phyloP scores from a whole-genome alignment of 179 eudicot species.

The Beta corolliflora region DNA sequence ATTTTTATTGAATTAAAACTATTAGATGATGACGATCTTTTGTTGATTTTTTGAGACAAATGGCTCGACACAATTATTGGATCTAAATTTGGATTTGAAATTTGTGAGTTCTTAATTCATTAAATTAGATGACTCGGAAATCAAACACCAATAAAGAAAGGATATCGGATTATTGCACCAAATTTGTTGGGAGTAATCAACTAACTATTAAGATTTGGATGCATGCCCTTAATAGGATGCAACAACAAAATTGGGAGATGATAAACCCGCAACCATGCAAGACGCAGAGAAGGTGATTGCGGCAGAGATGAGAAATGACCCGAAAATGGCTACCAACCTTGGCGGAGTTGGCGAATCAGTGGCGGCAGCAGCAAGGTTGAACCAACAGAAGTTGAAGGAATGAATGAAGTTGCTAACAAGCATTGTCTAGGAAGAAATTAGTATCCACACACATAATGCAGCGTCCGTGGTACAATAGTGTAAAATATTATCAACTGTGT shows the following conservation, averaged over 20 bases:
- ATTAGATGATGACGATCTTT: rapidly evolving
- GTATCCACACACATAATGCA: neutral
- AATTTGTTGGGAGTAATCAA: too few relatives aligned
- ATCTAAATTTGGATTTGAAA: too few relatives aligned
- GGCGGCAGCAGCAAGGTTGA: conserved; percentile 62
- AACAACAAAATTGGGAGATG: conserved; percentile 36
- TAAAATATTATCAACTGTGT: neutral
- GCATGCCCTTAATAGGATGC: conserved; percentile 41
- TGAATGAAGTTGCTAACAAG: neutral
- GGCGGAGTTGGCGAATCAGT: conserved; percentile 60
- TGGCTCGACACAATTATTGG: too few relatives aligned
- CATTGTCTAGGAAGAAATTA: neutral
- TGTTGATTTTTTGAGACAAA: too few relatives aligned
- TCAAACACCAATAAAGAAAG: too few relatives aligned
- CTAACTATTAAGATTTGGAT: neutral
- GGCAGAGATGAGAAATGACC: conserved; percentile 53
- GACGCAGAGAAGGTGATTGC: conserved; percentile 57
- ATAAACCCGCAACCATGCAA: conserved; percentile 47
- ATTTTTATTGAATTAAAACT: too few relatives aligned
- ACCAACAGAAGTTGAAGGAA: conserved; percentile 27
- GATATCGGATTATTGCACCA: too few relatives aligned
- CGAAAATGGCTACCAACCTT: conserved; percentile 34
- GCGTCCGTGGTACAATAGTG: neutral
- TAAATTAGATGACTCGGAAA: too few relatives aligned
- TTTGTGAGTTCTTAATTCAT: too few relatives aligned